Conservation (phyloP, 306 rosid genomes). For the Cicer arietinum region DNA sequence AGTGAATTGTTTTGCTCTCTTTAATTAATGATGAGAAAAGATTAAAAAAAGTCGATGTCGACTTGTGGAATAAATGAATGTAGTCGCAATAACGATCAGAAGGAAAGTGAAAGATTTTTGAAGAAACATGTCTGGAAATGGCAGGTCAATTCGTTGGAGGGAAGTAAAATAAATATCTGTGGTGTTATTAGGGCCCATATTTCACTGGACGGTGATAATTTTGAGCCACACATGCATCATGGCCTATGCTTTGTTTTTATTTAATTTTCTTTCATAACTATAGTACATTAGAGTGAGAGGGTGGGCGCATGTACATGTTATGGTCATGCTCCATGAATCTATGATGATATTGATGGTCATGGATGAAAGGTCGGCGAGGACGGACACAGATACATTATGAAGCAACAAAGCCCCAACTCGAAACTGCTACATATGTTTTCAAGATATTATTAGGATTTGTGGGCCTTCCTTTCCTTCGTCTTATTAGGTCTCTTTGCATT, state of each 20-base stretch:
- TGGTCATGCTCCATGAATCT: conserved; percentile 8
- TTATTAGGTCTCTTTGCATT: not conserved
- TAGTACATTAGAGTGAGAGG: not conserved
- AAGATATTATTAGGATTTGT: conserved; percentile 50
- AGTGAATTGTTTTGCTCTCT: too few relatives aligned
- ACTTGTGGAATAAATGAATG: too few relatives aligned
- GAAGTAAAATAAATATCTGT: not conserved
- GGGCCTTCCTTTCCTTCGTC: conserved; percentile 9
- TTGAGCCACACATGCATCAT: conserved; percentile 37
- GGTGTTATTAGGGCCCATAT: conserved; percentile 9
- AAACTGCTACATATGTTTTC: not conserved
- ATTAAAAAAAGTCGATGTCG: too few relatives aligned
- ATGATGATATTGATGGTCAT: not conserved
- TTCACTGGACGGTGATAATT: not conserved
- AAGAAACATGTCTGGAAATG: conserved; percentile 25
- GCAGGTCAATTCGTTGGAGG: too few relatives aligned
- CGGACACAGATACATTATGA: conserved; percentile 28
- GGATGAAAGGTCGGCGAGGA: conserved; percentile 39
- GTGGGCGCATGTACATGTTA: not conserved
- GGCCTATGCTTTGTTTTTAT: conserved; percentile 24
- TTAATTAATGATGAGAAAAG: too few relatives aligned
- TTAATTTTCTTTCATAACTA: not conserved
- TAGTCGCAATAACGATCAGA: too few relatives aligned
- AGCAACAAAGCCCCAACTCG: not conserved
- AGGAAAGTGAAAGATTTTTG: conserved; percentile 15